These are phyloP conservation scores for Psilocybe cyanescens DNA, from an alignment of 768 basidiomycete species.

Conservation along the genomic window DNA sequence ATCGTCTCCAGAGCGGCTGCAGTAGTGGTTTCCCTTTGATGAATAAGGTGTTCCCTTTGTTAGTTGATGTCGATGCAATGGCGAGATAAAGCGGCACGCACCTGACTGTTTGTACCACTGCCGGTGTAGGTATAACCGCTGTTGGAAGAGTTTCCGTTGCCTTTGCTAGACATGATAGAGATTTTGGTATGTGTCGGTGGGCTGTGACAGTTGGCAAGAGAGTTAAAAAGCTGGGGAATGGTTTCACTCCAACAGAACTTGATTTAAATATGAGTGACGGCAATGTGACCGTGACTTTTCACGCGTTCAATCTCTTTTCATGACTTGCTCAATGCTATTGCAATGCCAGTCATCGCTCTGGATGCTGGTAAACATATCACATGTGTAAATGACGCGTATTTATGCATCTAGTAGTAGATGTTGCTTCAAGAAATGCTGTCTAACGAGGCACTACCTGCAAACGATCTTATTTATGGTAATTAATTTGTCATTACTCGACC, in stretches of 20 bases:
- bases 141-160: constrained; percentile 19
- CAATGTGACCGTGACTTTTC: neutral
- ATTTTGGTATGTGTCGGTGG: neutral
- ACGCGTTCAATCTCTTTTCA: neutral
- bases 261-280: neutral
- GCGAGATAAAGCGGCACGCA: neutral
- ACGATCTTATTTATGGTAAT: neutral
- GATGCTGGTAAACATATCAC: no score
- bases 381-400: no score
- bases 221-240: neutral
- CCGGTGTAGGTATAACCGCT: constrained; percentile 45
- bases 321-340: no score
- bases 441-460: neutral
- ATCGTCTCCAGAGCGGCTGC: constrained; percentile 49
- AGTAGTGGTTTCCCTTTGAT: constrained; percentile 63
- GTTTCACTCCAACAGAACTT: neutral
- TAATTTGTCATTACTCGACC: neutral
- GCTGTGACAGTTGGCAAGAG: neutral
- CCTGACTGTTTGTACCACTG: constrained; percentile 50
- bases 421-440: no score
- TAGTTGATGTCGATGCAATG: neutral
- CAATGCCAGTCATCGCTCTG: no score
- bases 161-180: neutral
- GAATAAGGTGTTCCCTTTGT: neutral
- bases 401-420: no score